These are phyloP conservation scores for Kalanchoe fedtschenkoi DNA, from an alignment of 164 flowering plant species.

Conservation along the genomic window DNA sequence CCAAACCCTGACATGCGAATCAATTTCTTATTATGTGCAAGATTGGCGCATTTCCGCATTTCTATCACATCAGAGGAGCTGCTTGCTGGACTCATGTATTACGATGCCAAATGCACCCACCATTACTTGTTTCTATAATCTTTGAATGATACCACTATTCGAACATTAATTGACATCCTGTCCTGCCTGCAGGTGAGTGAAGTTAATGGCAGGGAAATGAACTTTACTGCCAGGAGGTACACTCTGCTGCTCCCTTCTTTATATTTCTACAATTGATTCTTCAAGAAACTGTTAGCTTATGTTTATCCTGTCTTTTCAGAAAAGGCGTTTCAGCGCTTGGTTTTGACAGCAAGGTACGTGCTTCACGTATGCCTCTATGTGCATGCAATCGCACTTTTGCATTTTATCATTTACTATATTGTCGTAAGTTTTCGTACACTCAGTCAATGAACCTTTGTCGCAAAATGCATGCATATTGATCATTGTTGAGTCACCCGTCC, in stretches of 20 bases:
- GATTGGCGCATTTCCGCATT: constrained; percentile 7
- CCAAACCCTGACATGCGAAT: background rate
- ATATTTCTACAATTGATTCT: background rate
- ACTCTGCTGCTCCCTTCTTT: background rate
- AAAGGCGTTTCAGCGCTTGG: constrained; percentile 56
- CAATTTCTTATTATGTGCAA: background rate
- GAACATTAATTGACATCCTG: no score
- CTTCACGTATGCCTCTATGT: background rate
- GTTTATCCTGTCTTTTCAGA: constrained; percentile 20
- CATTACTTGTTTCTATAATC: background rate
- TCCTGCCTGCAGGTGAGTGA: background rate
- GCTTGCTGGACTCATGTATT: background rate
- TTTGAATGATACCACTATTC: no score
- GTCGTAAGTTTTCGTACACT: background rate
- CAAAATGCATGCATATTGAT: background rate
- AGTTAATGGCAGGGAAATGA: background rate
- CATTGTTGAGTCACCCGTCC: background rate
- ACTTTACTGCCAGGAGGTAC: background rate
- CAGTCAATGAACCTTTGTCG: background rate
- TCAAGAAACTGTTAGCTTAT: background rate
- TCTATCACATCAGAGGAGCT: background rate
- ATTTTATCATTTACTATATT: background rate
- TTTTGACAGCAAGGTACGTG: constrained; percentile 63
- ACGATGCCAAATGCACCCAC: background rate
- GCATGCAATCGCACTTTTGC: background rate